These are phyloP conservation scores for Calocybe cyanea DNA, from an alignment of 768 basidiomycete species.

Conservation along the genomic window DNA sequence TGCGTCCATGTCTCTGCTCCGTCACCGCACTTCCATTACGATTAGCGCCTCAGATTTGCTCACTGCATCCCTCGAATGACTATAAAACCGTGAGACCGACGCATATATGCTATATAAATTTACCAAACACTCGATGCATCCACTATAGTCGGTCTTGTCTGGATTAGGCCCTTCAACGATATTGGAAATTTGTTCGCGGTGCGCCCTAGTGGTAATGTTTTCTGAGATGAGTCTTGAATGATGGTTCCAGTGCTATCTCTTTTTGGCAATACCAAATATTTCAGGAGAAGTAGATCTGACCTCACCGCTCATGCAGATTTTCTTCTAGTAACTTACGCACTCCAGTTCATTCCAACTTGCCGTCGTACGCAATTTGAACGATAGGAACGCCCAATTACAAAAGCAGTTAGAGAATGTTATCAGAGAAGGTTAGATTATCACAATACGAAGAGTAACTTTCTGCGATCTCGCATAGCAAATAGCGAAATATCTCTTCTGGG, in stretches of 20 bases:
- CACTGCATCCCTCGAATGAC: slow-evolving; percentile 82
- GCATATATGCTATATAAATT: slow-evolving; percentile 30
- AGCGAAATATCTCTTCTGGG: slow-evolving; percentile 69
- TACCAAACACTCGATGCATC: slow-evolving; percentile 9
- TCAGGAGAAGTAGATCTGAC: slow-evolving; percentile 64
- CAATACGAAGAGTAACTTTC: background rate
- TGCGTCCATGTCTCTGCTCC: slow-evolving; percentile 25
- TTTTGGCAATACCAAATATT: slow-evolving; percentile 92
- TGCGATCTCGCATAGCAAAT: slow-evolving; percentile 48
- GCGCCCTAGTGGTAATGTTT: slow-evolving; percentile 11
- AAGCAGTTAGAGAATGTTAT: slow-evolving; percentile 85
- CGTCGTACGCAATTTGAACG: slow-evolving; percentile 73
- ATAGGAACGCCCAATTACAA: slow-evolving; percentile 77
- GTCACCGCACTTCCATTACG: slow-evolving; percentile 1
- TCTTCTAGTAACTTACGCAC: background rate
- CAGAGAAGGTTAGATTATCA: slow-evolving; percentile 65
- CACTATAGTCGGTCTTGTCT: slow-evolving; percentile 72
- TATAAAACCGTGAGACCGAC: slow-evolving; percentile 71
- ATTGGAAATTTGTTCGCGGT: slow-evolving; percentile 82
- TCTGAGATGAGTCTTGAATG: background rate
- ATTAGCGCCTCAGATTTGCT: slow-evolving; percentile 54
- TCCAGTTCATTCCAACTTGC: slow-evolving; percentile 80
- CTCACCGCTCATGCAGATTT: background rate
- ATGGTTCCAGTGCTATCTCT: slow-evolving; percentile 59
- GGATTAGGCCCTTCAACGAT: slow-evolving; percentile 73